Percentiles rank a stretch among this genome's conserved stretches.
Conservation (phyloP, 2,329 filamentous ascomycete genomes). For the Teratosphaeria epicoccoides region DNA sequence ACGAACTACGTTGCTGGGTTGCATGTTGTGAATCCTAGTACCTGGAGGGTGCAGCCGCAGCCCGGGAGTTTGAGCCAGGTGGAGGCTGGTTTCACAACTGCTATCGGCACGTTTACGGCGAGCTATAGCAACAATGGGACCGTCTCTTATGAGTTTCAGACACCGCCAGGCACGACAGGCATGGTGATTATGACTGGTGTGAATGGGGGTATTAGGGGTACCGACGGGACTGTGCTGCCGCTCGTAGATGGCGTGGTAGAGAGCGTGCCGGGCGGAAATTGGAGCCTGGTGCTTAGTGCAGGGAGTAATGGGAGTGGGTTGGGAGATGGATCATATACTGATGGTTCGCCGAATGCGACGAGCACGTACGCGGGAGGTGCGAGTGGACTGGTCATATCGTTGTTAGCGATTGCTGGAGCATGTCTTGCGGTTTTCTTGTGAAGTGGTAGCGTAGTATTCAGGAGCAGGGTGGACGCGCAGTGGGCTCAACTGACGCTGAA, state of each 20-base stretch:
- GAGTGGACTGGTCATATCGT: neutral
- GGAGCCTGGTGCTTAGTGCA: conserved; percentile 12
- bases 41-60: conserved; percentile 36
- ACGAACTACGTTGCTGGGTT: conserved; percentile 38
- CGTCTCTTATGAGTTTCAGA: conserved; percentile 14
- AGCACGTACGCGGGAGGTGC: neutral
- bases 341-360: neutral
- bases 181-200: conserved; percentile 22
- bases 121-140: conserved; percentile 7
- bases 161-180: conserved; percentile 24
- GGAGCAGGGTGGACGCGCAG: too few species aligned
- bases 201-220: conserved; percentile 33
- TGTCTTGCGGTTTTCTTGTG: neutral
- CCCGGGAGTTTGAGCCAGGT: conserved; percentile 34
- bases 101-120: conserved; percentile 33
- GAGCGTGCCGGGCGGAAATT: conserved; percentile 18
- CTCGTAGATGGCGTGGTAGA: conserved; percentile 17
- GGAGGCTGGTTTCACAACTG: conserved; percentile 37
- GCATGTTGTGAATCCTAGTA: conserved; percentile 29
- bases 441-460: too few species aligned
- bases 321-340: conserved; percentile 1
- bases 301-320: neutral
- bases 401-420: neutral
- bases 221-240: conserved; percentile 18
- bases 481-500: too few species aligned